phyloP scores from a whole-genome alignment of 2,329 filamentous ascomycete species.

The Talaromyces islandicus region DNA sequence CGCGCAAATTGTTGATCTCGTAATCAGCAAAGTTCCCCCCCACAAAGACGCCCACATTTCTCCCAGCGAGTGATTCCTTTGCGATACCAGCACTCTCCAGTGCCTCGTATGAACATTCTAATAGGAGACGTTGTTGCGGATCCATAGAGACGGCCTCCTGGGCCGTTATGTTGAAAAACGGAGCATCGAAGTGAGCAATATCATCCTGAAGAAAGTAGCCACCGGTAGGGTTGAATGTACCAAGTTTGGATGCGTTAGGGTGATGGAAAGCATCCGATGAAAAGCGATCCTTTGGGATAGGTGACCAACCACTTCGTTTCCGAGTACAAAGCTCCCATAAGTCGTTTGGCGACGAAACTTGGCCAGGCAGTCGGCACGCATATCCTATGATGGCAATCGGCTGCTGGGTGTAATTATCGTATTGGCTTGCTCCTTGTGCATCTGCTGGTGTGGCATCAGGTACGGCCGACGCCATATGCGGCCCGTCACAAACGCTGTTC shows the following conservation, averaged over 20 bases:
- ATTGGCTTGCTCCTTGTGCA: not conserved
- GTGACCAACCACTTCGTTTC: constrained; percentile 8
- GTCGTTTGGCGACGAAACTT: constrained; percentile 5
- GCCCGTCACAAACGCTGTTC: not conserved
- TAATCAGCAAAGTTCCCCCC: constrained; percentile 7
- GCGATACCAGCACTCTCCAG: constrained; percentile 27
- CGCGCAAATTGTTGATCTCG: constrained; percentile 8
- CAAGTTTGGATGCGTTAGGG: constrained; percentile 5
- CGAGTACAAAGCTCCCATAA: constrained; percentile 15
- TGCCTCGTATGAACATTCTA: constrained; percentile 22
- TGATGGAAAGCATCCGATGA: constrained; percentile 8
- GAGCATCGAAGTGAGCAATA: constrained; percentile 11
- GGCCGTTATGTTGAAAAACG: constrained; percentile 13
- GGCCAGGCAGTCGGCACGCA: constrained; percentile 11
- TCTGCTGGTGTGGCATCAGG: not conserved
- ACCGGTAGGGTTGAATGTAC: constrained; percentile 4
- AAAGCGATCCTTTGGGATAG: constrained; percentile 7
- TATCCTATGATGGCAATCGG: constrained; percentile 11
- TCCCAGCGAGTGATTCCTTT: constrained; percentile 19
- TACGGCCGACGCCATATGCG: not conserved
- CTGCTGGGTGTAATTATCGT: not conserved
- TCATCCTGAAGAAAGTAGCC: constrained; percentile 10
- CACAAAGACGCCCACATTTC: constrained; percentile 15
- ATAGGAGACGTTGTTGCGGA: constrained; percentile 14
- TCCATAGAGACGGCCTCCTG: constrained; percentile 13